phyloP scores from a whole-genome alignment of 2,329 filamentous ascomycete species.

The Fusarium globosum region DNA sequence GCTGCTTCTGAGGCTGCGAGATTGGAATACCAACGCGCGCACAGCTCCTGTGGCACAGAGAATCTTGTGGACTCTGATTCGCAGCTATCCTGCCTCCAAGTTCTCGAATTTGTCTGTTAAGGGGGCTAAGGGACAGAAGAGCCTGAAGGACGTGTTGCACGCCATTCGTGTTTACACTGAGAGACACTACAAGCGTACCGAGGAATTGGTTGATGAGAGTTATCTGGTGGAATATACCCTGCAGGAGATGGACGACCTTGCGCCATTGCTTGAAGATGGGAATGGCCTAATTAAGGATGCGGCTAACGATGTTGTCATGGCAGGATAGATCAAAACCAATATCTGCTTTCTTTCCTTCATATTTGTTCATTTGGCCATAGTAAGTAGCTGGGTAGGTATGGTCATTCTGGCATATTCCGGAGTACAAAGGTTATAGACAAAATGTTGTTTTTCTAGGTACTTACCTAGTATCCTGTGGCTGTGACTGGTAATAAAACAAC shows the following conservation, averaged over 20 bases:
- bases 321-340: conserved; percentile 40
- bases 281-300: conserved; percentile 49
- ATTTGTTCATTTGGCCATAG: conserved; percentile 5
- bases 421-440: conserved; percentile 39
- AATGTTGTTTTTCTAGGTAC: not conserved
- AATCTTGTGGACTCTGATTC: conserved; percentile 82
- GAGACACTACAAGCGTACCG: conserved; percentile 88
- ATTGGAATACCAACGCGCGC: conserved; percentile 97
- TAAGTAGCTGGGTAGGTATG: not conserved
- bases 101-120: conserved; percentile 77
- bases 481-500: not conserved
- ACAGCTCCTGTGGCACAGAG: conserved; percentile 87
- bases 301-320: conserved; percentile 57
- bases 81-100: conserved; percentile 81
- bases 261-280: conserved; percentile 55
- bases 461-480: not conserved
- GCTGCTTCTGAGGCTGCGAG: conserved; percentile 82
- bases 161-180: conserved; percentile 93
- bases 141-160: conserved; percentile 84
- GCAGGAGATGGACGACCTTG: conserved; percentile 86
- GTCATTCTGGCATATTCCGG: conserved; percentile 23
- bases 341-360: conserved; percentile 3
- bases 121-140: conserved; percentile 68
- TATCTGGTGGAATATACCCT: conserved; percentile 95
- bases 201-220: conserved; percentile 93